A percentile compares a stretch with the other conserved stretches of the same genome.
These are phyloP conservation scores for Aspergillus floridensis DNA, from an alignment of 2,329 filamentous ascomycete genomes.

Conservation along the genomic window DNA sequence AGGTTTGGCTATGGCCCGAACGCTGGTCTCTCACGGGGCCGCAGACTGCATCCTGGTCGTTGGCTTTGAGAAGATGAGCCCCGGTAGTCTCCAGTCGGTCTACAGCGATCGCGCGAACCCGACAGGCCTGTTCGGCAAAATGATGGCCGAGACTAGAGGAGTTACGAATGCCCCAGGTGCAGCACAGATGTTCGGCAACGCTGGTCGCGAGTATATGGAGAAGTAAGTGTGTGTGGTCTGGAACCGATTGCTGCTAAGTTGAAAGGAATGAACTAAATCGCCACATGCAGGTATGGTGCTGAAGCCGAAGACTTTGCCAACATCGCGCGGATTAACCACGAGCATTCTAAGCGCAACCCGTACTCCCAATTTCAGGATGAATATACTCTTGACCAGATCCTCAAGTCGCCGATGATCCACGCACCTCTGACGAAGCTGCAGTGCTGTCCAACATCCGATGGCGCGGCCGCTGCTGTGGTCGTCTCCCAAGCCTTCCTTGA, in stretches of 20 bases:
- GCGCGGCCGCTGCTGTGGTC: constrained; percentile 81
- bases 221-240: constrained; percentile 55
- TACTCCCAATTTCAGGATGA: constrained; percentile 97
- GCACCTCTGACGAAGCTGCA: constrained; percentile 94
- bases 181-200: constrained; percentile 94
- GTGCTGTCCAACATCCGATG: constrained; percentile 95
- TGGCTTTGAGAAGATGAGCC: constrained; percentile 98
- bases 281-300: constrained; percentile 67
- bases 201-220: constrained; percentile 91
- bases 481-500: constrained; percentile 88
- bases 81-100: constrained; percentile 77
- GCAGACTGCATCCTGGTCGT: constrained; percentile 88
- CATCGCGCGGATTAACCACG: constrained; percentile 89
- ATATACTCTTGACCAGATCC: constrained; percentile 81
- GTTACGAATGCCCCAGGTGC: constrained; percentile 78
- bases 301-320: constrained; percentile 85
- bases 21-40: constrained; percentile 73
- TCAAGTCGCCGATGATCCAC: constrained; percentile 73
- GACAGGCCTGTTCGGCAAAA: constrained; percentile 65
- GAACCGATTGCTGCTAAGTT: not conserved
- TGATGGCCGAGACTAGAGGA: constrained; percentile 82
- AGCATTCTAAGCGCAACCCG: constrained; percentile 85
- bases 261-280: not conserved
- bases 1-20: constrained; percentile 78
- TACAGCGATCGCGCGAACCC: constrained; percentile 85